A percentile compares a stretch with the other conserved stretches of the same genome.
Evolutionary conservation across 106 monocot genomes (phyloP).

Genomic region (Alisma plantagoaquatica): DNA sequence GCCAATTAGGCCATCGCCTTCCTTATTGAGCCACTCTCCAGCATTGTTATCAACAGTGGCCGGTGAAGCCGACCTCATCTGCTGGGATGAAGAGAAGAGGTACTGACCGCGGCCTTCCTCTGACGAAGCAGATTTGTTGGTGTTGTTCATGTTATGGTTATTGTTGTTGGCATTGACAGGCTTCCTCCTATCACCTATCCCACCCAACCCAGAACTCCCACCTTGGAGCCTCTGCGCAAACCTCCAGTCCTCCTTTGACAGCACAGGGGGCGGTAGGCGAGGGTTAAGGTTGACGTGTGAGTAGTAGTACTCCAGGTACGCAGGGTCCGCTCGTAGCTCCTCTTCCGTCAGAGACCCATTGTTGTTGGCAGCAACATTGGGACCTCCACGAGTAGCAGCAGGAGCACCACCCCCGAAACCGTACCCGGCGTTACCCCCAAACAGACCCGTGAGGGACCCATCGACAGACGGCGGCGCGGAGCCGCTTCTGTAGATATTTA

Average conservation of each 20-base stretch:
- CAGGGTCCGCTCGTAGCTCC: conserved; percentile 43
- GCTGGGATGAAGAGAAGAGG: too few species aligned
- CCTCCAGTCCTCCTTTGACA: conserved; percentile 62
- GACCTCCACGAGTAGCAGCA: background rate
- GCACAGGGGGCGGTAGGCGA: conserved; percentile 45
- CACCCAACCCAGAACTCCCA: conserved; percentile 32
- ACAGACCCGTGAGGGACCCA: conserved; percentile 54
- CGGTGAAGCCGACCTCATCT: too few species aligned
- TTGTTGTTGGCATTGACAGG: background rate
- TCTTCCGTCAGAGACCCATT: conserved; percentile 37
- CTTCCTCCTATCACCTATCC: conserved; percentile 42
- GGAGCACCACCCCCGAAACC: conserved; percentile 18
- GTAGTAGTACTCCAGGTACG: conserved; percentile 48
- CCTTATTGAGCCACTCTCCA: conserved; percentile 16
- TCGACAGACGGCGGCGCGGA: conserved; percentile 74
- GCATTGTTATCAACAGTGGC: too few species aligned
- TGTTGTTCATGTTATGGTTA: too few species aligned
- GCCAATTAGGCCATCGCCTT: conserved; percentile 20
- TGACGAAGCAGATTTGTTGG: too few species aligned
- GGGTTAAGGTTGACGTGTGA: conserved; percentile 60
- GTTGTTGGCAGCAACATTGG: conserved; percentile 4
- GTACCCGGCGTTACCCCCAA: too few species aligned
- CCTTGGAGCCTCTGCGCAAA: conserved; percentile 39
- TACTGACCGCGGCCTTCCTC: too few species aligned
- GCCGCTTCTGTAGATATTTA: conserved; percentile 46